phyloP scores from a whole-genome alignment of 257 asterid genomes.

The Solanum medicagineum region DNA sequence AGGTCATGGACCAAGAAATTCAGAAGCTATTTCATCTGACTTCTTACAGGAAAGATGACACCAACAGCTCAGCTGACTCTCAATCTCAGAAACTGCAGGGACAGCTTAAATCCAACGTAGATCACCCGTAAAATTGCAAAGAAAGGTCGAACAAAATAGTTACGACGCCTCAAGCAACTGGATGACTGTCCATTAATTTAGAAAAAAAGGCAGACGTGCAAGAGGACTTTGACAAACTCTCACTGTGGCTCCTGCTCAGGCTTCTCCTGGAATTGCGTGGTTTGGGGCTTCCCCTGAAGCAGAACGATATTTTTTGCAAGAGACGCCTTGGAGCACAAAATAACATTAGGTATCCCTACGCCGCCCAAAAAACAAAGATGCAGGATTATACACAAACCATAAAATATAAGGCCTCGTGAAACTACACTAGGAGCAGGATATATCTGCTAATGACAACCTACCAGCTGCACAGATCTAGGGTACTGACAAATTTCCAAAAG shows the following conservation, averaged over 20 bases:
- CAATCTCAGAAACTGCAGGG: background rate
- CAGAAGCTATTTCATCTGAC: background rate
- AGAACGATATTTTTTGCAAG: background rate
- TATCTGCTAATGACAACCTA: background rate
- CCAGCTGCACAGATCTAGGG: background rate
- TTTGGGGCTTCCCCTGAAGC: constrained; percentile 19
- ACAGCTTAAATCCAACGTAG: background rate
- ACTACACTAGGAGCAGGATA: background rate
- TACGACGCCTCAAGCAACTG: background rate
- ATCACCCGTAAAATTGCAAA: background rate
- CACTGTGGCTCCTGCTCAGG: constrained; percentile 53
- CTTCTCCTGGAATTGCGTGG: constrained; percentile 36
- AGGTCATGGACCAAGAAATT: background rate
- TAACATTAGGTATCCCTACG: background rate
- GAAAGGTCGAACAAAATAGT: background rate
- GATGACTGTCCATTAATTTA: background rate
- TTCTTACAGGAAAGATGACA: background rate
- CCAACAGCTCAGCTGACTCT: background rate
- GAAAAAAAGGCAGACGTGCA: background rate
- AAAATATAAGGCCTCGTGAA: background rate
- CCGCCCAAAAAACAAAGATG: background rate
- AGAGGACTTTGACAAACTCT: constrained; percentile 56
- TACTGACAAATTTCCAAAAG: background rate
- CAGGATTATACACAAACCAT: background rate
- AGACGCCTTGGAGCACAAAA: background rate